Conservation (phyloP, 805 yeast species). For the Wickerhamomyces subpelliculosus region DNA sequence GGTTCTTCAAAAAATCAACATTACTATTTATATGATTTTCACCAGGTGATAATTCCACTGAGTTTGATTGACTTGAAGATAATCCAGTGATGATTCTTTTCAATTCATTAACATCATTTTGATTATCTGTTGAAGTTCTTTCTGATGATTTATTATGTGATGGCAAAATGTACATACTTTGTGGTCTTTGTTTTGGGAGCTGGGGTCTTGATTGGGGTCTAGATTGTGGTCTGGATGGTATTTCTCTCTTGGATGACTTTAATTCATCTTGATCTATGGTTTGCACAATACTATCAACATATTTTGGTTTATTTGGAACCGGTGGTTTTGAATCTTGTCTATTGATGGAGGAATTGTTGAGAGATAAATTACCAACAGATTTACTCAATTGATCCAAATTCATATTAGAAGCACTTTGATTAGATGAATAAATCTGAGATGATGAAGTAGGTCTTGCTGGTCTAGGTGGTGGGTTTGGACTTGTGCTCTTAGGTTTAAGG, state of each 20-base stretch:
- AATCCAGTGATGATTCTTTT: constrained; percentile 23
- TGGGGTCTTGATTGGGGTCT: neutral
- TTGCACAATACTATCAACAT: constrained; percentile 22
- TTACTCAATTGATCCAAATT: constrained; percentile 6
- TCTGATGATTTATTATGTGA: constrained; percentile 6
- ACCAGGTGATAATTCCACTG: constrained; percentile 18
- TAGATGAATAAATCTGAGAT: constrained; percentile 2
- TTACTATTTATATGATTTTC: constrained; percentile 25
- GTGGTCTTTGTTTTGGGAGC: constrained; percentile 20
- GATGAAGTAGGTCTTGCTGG: constrained; percentile 14
- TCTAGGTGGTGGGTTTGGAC: constrained; percentile 11
- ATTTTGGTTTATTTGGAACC: constrained; percentile 14
- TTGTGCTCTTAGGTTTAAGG: neutral
- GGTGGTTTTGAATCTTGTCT: neutral
- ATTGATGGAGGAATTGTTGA: constrained; percentile 3
- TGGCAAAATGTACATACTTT: constrained; percentile 27
- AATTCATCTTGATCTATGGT: constrained; percentile 10
- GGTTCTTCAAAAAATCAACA: constrained; percentile 30
- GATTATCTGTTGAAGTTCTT: neutral
- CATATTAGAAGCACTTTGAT: constrained; percentile 1
- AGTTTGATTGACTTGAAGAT: constrained; percentile 10
- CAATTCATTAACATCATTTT: constrained; percentile 8
- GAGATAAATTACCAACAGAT: constrained; percentile 17
- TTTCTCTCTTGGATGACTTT: too few relatives aligned
- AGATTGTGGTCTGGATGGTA: neutral